Evolutionary conservation across 2,329 filamentous ascomycete species (phyloP), one percentile per base, ranked within the genome.

Genomic region (Sporothrix dimorphospora): DNA sequence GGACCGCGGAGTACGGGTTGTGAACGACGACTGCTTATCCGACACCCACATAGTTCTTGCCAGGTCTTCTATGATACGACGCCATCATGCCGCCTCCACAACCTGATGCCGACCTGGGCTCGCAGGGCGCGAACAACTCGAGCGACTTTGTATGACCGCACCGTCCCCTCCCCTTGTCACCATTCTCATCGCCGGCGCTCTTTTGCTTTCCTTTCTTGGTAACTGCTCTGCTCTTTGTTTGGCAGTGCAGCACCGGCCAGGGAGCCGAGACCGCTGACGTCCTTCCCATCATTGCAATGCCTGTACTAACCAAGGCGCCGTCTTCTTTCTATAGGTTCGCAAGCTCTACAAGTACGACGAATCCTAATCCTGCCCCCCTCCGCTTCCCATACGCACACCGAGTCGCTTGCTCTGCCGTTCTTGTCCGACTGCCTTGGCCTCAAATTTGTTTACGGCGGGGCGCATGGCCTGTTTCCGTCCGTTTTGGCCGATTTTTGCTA

Each of bases 271-370:
- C 27, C 27, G 38, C n/a, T 40, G 21, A 14, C 34, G n/a, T 45
- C 8, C 24, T 16, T 51, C 27, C 27, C 21, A 38, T 30, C 14
- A 45, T 69, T n/a, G 45, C 42, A 42, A 16, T 57, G 49, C 27
- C 8, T 12, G 45, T 67, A 69, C 73, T 75, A 70, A 74, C 72
- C 47, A 16, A 2, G 12, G n/a, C 6, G 75, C 71, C 74, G 75
- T 63, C 6, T 69, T 71, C 53, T 21, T 34, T 49, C 53, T 49
- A 42, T 77, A 98, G 94, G 94, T 98, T 84, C 94, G 95, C 86
- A 98, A 98, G 84, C 86, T 98, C 76, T 98, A 98, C 88, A 97
- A 97, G 95, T 98, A 90, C 57, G 74, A 83, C 45, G 30, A 72
- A 73, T 70, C 40, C 51, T n/a, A 72, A 73, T 70, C 27, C 19